Evolutionary conservation across 805 yeast species (phyloP).

Genomic region (Kodamaea fukazawae): DNA sequence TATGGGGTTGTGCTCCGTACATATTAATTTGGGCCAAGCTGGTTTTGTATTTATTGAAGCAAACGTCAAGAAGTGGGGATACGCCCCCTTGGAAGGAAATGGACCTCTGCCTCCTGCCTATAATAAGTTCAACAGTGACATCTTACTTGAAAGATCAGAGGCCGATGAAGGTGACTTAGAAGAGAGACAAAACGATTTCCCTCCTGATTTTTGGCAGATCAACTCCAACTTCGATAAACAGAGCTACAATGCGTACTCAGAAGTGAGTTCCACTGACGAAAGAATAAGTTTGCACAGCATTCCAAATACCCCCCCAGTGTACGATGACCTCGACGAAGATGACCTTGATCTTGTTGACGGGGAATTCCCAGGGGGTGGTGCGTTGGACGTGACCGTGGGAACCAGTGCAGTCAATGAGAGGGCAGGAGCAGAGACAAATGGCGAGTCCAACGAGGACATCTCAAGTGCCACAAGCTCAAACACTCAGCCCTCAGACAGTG

Average conservation of each 20-base stretch:
- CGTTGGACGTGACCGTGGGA: background rate
- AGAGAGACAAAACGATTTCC: constrained; percentile 48
- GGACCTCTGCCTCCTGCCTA: constrained; percentile 95
- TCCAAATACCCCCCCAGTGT: constrained; percentile 35
- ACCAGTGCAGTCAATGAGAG: background rate
- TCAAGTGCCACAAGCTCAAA: no score
- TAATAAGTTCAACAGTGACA: constrained; percentile 73
- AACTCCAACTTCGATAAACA: constrained; percentile 28
- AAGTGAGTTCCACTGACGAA: constrained; percentile 37
- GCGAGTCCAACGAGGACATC: no score
- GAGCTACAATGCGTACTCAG: constrained; percentile 41
- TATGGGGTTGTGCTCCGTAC: constrained; percentile 74
- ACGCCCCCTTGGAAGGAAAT: constrained; percentile 84
- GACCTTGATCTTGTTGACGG: constrained; percentile 1
- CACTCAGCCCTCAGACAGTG: no score
- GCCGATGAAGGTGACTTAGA: constrained; percentile 47
- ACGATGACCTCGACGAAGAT: constrained; percentile 16
- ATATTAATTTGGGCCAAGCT: constrained; percentile 83
- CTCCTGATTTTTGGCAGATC: constrained; percentile 54
- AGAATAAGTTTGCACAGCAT: constrained; percentile 41
- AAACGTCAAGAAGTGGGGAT: constrained; percentile 93
- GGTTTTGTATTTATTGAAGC: constrained; percentile 92
- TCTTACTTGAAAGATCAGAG: constrained; percentile 66
- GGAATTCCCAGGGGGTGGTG: background rate
- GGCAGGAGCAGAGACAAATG: no score